These are phyloP conservation scores for Colletotrichum incanum DNA, from an alignment of 2,329 filamentous ascomycete species.

Conservation along the genomic window DNA sequence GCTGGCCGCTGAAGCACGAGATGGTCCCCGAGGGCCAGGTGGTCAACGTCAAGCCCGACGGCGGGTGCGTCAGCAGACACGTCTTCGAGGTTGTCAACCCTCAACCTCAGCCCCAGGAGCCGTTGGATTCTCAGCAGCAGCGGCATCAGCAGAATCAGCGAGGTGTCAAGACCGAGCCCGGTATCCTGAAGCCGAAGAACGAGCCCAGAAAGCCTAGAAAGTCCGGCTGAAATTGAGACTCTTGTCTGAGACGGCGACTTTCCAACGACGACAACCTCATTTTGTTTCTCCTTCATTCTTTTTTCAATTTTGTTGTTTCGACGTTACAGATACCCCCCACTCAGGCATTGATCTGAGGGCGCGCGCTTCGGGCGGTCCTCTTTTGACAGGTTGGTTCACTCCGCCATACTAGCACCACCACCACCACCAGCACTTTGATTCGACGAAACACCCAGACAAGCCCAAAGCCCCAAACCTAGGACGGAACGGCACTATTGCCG, in stretches of 20 bases:
- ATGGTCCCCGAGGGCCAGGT: constrained; percentile 82
- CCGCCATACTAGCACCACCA: neutral
- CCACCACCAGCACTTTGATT: constrained; percentile 8
- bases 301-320: constrained; percentile 7
- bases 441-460: constrained; percentile 10
- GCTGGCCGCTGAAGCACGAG: constrained; percentile 85
- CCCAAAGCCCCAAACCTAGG: constrained; percentile 17
- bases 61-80: constrained; percentile 62
- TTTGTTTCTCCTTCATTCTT: constrained; percentile 11
- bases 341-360: constrained; percentile 19
- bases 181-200: constrained; percentile 25
- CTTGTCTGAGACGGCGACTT: neutral
- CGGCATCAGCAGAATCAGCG: neutral
- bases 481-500: constrained; percentile 25
- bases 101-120: neutral
- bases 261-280: neutral
- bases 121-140: neutral
- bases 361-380: constrained; percentile 7
- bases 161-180: neutral
- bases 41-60: constrained; percentile 68
- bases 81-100: constrained; percentile 51
- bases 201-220: constrained; percentile 34
- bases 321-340: constrained; percentile 11
- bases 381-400: neutral
- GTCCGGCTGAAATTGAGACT: neutral